Percentiles rank a stretch among this genome's conserved stretches.
Evolutionary conservation across 1,139 yeast genomes (phyloP).

Genomic region (Magnusiomyces sp.): DNA sequence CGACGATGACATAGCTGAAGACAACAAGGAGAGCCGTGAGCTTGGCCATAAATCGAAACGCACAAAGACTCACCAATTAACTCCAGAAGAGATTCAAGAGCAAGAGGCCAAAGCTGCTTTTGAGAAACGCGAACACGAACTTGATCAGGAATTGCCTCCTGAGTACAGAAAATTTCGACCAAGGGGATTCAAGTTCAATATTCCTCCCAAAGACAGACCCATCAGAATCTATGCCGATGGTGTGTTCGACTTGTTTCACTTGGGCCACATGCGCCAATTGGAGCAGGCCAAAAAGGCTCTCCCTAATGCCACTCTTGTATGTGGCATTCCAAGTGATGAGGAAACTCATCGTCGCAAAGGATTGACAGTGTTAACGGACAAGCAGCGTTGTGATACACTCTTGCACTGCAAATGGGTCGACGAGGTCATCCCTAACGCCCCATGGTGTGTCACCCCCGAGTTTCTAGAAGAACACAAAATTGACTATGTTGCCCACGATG

Average conservation of each 20-base stretch:
- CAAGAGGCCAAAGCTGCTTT: conserved; percentile 15
- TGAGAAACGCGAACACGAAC: conserved; percentile 37
- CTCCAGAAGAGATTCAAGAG: conserved; percentile 14
- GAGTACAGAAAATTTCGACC: conserved; percentile 33
- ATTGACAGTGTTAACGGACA: conserved; percentile 77
- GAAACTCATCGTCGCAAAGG: conserved; percentile 93
- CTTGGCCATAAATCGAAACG: conserved; percentile 1
- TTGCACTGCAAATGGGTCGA: conserved; percentile 95
- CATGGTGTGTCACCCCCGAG: conserved; percentile 88
- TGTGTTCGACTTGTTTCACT: conserved; percentile 88
- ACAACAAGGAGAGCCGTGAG: conserved; percentile 5
- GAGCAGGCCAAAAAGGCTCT: conserved; percentile 16
- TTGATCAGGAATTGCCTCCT: conserved; percentile 48
- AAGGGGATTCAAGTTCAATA: conserved; percentile 44
- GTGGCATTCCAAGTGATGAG: conserved; percentile 84
- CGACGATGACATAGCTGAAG: conserved; percentile 4
- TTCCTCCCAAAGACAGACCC: conserved; percentile 82
- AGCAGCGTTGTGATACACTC: conserved; percentile 81
- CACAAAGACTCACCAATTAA: conserved; percentile 5
- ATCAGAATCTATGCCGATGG: conserved; percentile 95
- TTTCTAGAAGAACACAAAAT: conserved; percentile 71
- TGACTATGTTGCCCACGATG: conserved; percentile 97
- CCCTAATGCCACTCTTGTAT: conserved; percentile 55
- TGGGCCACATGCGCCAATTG: conserved; percentile 57
- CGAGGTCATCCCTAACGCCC: conserved; percentile 88